Conservation (phyloP, 208 protist genomes). For the Trypanosoma caninum region DNA sequence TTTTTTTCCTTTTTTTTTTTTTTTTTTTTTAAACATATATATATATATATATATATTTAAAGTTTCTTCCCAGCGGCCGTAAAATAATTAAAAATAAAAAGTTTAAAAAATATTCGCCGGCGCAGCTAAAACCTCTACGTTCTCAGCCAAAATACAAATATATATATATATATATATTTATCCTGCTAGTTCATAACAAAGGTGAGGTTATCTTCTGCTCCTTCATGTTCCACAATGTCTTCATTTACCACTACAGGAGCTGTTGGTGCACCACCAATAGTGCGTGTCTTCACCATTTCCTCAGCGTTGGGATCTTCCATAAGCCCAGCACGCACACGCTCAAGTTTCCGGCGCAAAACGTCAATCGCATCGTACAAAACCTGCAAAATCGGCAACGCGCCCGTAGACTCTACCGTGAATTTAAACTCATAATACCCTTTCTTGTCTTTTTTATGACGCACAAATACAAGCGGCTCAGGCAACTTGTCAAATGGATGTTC, state of each 20-base stretch:
- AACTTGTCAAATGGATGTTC: slow-evolving; percentile 76
- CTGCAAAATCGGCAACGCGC: slow-evolving; percentile 82
- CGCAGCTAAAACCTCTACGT: too few relatives aligned
- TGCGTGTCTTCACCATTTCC: slow-evolving; percentile 53
- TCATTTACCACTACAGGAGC: slow-evolving; percentile 82
- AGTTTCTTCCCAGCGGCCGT: too few relatives aligned
- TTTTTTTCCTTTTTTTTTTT: too few relatives aligned
- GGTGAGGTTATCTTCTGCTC: slow-evolving; percentile 79
- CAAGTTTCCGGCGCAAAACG: slow-evolving; percentile 78
- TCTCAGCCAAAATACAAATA: too few relatives aligned
- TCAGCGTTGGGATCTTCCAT: slow-evolving; percentile 66
- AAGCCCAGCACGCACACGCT: slow-evolving; percentile 59
- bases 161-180: too few relatives aligned
- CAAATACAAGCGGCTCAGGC: slow-evolving; percentile 82
- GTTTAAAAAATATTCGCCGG: too few relatives aligned
- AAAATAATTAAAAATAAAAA: too few relatives aligned
- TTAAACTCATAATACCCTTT: slow-evolving; percentile 85
- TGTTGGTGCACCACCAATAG: slow-evolving; percentile 82
- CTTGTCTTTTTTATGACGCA: slow-evolving; percentile 65
- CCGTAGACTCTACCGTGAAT: slow-evolving; percentile 91
- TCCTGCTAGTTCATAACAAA: slow-evolving; percentile 78
- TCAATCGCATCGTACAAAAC: slow-evolving; percentile 83
- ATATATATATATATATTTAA: too few relatives aligned
- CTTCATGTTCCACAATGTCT: slow-evolving; percentile 60
- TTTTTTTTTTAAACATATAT: too few relatives aligned